phyloP scores from a whole-genome alignment of 1,284 basidiomycete genomes.

The Phellinidium pouzarii region DNA sequence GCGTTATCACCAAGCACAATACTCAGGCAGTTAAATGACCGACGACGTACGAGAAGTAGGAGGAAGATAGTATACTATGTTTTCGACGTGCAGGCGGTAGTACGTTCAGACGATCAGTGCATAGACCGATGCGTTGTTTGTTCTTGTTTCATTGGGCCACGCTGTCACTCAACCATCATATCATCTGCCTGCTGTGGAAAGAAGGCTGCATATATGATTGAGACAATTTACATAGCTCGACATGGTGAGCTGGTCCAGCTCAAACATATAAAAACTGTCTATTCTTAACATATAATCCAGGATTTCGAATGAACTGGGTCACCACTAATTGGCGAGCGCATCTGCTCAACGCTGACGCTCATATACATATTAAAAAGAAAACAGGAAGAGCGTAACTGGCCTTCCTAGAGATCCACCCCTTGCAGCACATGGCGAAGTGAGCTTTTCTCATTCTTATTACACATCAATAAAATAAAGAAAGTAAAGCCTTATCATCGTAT shows the following conservation, averaged over 20 bases:
- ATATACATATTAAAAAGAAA: neutral
- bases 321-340: slow-evolving; percentile 50
- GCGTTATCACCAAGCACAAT: neutral
- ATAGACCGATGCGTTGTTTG: slow-evolving; percentile 7
- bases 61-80: slow-evolving; percentile 2
- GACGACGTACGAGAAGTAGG: neutral
- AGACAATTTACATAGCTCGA: slow-evolving; percentile 74
- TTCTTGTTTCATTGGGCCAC: neutral
- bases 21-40: too few species aligned
- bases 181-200: neutral
- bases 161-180: neutral
- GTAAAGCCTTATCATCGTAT: neutral
- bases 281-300: slow-evolving; percentile 31
- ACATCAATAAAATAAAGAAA: slow-evolving; percentile 1
- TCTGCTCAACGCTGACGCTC: slow-evolving; percentile 4
- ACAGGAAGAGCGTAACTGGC: slow-evolving; percentile 62
- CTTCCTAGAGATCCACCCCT: slow-evolving; percentile 72
- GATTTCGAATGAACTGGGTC: slow-evolving; percentile 71
- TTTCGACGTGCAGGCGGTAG: slow-evolving; percentile 11
- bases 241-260: slow-evolving; percentile 48
- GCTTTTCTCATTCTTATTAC: slow-evolving; percentile 14
- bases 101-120: slow-evolving; percentile 21
- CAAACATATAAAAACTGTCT: neutral
- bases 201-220: slow-evolving; percentile 29
- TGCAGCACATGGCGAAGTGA: slow-evolving; percentile 67